Conservation (phyloP, 176 grass and related monocot genomes). For the sorghum (Sorghum bicolor) region DNA sequence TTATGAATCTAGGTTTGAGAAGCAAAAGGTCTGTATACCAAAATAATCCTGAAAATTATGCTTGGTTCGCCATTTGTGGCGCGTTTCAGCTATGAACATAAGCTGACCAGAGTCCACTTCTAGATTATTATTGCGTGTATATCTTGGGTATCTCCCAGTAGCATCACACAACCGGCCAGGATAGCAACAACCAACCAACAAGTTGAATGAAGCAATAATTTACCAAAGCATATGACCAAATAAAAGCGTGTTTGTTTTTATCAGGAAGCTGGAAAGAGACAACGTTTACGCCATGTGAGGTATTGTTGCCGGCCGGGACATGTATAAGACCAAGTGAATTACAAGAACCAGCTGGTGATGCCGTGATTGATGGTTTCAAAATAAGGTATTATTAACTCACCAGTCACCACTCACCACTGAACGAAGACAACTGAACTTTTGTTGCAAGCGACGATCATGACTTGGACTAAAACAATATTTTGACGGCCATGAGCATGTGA, state of each 20-base stretch:
- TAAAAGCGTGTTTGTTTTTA: neutral
- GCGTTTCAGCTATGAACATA: neutral
- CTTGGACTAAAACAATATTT: no score
- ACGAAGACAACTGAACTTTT: neutral
- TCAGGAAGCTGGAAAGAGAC: neutral
- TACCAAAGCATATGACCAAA: neutral
- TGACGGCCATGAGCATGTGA: neutral
- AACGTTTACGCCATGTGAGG: neutral
- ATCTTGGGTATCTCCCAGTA: neutral
- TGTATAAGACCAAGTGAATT: neutral
- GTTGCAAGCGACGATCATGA: no score
- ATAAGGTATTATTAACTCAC: neutral
- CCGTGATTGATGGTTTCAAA: slow-evolving; percentile 7
- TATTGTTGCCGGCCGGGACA: neutral
- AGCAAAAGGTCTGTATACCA: neutral
- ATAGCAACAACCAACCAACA: neutral
- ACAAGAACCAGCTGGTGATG: neutral
- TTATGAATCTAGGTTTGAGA: neutral
- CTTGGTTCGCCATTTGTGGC: neutral
- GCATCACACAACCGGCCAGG: no score
- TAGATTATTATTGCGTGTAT: neutral
- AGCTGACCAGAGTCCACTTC: neutral
- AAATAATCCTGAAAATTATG: neutral
- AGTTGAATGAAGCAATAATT: neutral
- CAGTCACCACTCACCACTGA: neutral